A percentile compares a stretch with the other conserved stretches of the same genome.
These are phyloP conservation scores for Diaporthe ampelina DNA, from an alignment of 2,329 filamentous ascomycete species.

Conservation along the genomic window DNA sequence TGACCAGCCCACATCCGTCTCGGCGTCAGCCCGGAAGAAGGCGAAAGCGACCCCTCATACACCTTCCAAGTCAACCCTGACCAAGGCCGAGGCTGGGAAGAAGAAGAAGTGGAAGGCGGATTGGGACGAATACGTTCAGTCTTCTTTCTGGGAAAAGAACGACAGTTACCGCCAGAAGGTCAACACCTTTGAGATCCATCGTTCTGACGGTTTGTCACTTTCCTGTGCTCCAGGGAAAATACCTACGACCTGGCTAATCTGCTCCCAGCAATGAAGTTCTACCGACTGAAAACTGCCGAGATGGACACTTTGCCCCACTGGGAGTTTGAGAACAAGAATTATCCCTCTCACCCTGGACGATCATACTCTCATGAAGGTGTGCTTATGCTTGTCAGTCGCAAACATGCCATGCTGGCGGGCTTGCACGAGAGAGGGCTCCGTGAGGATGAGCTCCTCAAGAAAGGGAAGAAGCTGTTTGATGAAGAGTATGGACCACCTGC, in stretches of 20 bases:
- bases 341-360: background rate
- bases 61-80: constrained; percentile 4
- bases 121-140: background rate
- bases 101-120: constrained; percentile 1
- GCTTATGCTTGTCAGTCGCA: constrained; percentile 12
- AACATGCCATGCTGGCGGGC: background rate
- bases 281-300: background rate
- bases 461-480: constrained; percentile 2
- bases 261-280: background rate
- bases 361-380: constrained; percentile 16
- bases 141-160: background rate
- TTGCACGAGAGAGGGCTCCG: constrained; percentile 8
- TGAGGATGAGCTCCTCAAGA: constrained; percentile 1
- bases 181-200: background rate
- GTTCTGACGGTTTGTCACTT: background rate
- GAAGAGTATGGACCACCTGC: background rate
- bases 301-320: background rate
- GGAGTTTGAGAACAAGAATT: constrained; percentile 9
- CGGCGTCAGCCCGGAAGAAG: background rate
- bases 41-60: background rate
- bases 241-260: background rate
- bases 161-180: background rate
- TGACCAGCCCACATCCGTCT: background rate
- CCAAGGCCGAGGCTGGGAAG: background rate
- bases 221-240: no score